Percentiles rank a stretch among this genome's conserved stretches.
phyloP scores from a whole-genome alignment of 2,329 filamentous ascomycete genomes.

The Aspergillus sp. region DNA sequence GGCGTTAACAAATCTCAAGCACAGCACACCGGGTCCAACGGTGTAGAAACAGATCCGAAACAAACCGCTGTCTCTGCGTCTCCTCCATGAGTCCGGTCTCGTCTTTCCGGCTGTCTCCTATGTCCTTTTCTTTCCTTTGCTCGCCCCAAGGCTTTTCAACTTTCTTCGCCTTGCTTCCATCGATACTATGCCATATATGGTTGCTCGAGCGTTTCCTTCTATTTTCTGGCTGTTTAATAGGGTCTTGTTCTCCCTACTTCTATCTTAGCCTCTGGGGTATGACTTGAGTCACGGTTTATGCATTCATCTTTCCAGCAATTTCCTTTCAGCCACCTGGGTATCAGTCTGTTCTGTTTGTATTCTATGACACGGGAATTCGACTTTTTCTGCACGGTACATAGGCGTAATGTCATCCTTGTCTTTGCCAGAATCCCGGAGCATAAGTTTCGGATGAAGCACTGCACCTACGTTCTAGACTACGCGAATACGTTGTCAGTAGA shows the following conservation, averaged over 20 bases:
- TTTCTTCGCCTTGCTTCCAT: neutral
- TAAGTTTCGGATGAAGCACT: neutral
- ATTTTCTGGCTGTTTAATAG: neutral
- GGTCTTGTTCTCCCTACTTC: neutral
- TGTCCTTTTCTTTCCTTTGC: neutral
- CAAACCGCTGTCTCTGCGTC: slow-evolving; percentile 10
- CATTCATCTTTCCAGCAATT: neutral
- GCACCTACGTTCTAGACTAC: too few species aligned
- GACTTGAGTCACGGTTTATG: neutral
- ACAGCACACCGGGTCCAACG: neutral
- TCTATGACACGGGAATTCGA: neutral
- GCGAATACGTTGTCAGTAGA: too few species aligned
- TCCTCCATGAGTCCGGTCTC: neutral
- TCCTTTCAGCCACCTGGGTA: neutral
- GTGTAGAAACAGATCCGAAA: neutral
- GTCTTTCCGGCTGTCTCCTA: neutral
- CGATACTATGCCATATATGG: too few species aligned
- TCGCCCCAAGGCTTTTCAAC: neutral
- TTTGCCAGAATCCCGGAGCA: neutral
- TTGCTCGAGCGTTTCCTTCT: neutral
- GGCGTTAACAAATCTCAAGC: slow-evolving; percentile 12
- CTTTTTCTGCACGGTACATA: neutral
- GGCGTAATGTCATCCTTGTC: neutral
- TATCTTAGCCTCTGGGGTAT: neutral
- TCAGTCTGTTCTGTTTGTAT: neutral